These are phyloP conservation scores for Linaria vulgaris DNA, from an alignment of 257 asterid genomes.

Conservation along the genomic window DNA sequence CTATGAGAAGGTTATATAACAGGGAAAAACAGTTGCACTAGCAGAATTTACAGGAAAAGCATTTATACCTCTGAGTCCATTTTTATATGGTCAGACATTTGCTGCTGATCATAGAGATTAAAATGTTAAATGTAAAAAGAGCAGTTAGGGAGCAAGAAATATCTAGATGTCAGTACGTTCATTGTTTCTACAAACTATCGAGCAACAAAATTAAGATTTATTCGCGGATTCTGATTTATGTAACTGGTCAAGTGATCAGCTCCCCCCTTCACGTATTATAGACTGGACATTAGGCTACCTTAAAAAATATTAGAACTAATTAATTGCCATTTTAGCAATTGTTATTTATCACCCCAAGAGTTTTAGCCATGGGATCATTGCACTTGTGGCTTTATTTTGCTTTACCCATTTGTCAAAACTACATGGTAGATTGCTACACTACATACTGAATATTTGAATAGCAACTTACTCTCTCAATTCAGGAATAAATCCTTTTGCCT, in stretches of 20 bases:
- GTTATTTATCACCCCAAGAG: neutral
- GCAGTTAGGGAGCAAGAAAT: too few relatives aligned
- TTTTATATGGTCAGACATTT: neutral
- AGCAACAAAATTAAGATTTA: neutral
- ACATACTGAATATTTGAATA: constrained; percentile 3
- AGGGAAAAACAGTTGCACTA: too few relatives aligned
- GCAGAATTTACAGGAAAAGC: neutral
- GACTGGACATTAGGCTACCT: too few relatives aligned
- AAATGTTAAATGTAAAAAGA: too few relatives aligned
- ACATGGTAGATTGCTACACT: neutral
- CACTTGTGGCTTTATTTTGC: neutral
- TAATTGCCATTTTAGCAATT: neutral
- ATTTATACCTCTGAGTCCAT: neutral
- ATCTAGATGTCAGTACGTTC: too few relatives aligned
- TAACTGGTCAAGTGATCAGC: neutral
- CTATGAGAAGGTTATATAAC: too few relatives aligned
- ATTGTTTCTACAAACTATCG: too few relatives aligned
- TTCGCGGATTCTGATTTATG: neutral
- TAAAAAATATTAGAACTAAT: too few relatives aligned
- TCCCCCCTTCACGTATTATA: neutral
- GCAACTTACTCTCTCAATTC: constrained; percentile 87
- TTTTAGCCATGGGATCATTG: neutral
- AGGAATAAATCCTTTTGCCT: constrained; percentile 57
- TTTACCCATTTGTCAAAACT: neutral
- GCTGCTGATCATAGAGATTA: too few relatives aligned